Conservation (phyloP, 2,329 filamentous ascomycete genomes). For the Penicillium sp. region DNA sequence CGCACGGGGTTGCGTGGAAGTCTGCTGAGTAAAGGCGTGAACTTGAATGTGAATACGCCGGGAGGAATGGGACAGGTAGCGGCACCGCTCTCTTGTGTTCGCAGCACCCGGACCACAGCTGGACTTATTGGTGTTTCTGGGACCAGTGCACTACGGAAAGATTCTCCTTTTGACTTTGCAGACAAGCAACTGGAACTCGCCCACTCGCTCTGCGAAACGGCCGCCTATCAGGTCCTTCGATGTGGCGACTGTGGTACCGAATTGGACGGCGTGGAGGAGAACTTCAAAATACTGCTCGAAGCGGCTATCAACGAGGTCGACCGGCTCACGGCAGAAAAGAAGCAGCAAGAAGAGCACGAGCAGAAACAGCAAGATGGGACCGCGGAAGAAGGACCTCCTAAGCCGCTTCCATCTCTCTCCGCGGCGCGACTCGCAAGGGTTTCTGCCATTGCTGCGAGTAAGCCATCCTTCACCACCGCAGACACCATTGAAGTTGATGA, state of each 20-base stretch:
- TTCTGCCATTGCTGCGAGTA: conserved; percentile 20
- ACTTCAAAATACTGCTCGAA: conserved; percentile 63
- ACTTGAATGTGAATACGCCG: conserved; percentile 4
- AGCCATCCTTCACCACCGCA: conserved; percentile 18
- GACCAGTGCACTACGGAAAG: conserved; percentile 38
- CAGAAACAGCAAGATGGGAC: conserved; percentile 10
- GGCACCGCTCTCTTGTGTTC: conserved; percentile 19
- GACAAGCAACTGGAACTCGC: conserved; percentile 78
- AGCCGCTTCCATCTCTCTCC: conserved; percentile 14
- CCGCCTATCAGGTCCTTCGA: conserved; percentile 84
- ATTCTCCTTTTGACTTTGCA: conserved; percentile 67
- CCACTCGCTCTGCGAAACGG: conserved; percentile 78
- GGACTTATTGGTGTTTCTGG: conserved; percentile 21
- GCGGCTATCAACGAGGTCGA: conserved; percentile 61
- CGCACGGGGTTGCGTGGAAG: conserved; percentile 24
- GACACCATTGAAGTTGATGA: conserved; percentile 40
- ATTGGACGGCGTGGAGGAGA: conserved; percentile 65
- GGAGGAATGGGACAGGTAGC: conserved; percentile 1
- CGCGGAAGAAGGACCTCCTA: conserved; percentile 3
- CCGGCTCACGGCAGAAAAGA: conserved; percentile 55
- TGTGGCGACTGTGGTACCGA: conserved; percentile 81
- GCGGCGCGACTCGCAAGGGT: conserved; percentile 23
- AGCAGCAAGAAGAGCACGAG: conserved; percentile 25
- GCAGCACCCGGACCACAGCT: conserved; percentile 27
- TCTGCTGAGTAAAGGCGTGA: conserved; percentile 13